Conservation (phyloP, 1,139 yeast genomes). For the Kodamaea sp. region DNA sequence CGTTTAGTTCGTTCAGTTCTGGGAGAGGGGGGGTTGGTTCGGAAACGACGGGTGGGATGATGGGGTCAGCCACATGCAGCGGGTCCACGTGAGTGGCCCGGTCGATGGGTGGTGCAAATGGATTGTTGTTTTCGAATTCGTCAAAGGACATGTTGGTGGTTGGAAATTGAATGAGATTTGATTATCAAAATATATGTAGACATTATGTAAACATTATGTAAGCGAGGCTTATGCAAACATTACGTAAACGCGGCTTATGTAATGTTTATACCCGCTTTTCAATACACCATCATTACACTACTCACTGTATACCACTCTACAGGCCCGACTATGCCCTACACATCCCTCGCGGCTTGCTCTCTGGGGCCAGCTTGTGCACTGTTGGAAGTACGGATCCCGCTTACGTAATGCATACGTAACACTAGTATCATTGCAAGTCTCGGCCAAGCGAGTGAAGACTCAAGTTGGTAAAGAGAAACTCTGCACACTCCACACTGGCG, state of each 20-base stretch:
- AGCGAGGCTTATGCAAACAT: background rate
- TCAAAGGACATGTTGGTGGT: slow-evolving; percentile 46
- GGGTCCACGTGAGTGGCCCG: slow-evolving; percentile 1
- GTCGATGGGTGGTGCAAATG: slow-evolving; percentile 43
- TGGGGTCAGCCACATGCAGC: background rate
- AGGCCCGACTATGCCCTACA: no score
- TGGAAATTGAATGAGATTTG: background rate
- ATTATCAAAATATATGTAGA: background rate
- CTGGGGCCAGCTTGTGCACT: no score
- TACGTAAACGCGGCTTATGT: background rate
- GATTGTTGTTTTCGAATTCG: slow-evolving; percentile 63
- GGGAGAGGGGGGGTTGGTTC: background rate
- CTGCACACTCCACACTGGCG: background rate
- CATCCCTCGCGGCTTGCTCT: no score
- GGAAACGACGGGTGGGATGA: background rate
- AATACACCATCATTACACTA: background rate
- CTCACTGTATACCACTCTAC: background rate
- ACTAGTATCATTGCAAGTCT: no score
- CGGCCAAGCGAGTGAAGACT: no score
- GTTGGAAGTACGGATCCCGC: no score
- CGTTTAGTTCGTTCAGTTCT: slow-evolving; percentile 4
- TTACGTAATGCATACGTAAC: no score
- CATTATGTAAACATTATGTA: background rate
- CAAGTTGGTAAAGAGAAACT: no score
- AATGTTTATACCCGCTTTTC: background rate